These are phyloP conservation scores for Pichia sp. DNA, from an alignment of 1,139 yeast genomes.

Conservation along the genomic window DNA sequence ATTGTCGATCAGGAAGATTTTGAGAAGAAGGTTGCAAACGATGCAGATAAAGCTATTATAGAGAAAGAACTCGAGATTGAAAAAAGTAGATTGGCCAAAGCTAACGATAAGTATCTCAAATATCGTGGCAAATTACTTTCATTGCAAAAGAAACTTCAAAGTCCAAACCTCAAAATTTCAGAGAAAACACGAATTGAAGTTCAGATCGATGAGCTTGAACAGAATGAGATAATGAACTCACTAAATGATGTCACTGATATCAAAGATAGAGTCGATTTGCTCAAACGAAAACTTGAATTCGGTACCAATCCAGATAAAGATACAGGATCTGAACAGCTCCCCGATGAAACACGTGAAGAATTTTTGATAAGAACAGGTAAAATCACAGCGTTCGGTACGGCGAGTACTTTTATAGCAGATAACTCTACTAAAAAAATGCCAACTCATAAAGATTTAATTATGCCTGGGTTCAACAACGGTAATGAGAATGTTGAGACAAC, in stretches of 20 bases:
- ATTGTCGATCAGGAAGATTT: conserved; percentile 70
- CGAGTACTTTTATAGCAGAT: conserved; percentile 43
- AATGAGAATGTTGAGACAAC: conserved; percentile 8
- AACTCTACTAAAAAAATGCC: conserved; percentile 21
- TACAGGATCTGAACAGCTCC: conserved; percentile 29
- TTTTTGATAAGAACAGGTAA: conserved; percentile 82
- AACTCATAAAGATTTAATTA: conserved; percentile 35
- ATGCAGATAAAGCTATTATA: conserved; percentile 58
- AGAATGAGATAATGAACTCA: conserved; percentile 46
- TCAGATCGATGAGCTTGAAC: conserved; percentile 48
- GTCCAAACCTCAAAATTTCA: conserved; percentile 37
- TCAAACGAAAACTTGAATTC: conserved; percentile 12
- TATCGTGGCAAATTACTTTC: conserved; percentile 23
- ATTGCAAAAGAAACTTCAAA: conserved; percentile 7
- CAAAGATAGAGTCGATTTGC: conserved; percentile 39
- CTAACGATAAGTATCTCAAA: conserved; percentile 41
- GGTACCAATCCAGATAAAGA: background rate
- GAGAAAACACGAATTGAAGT: conserved; percentile 48
- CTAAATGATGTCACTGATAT: conserved; percentile 64
- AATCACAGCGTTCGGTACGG: conserved; percentile 86
- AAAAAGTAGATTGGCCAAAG: conserved; percentile 60
- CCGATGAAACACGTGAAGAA: conserved; percentile 73
- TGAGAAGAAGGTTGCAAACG: conserved; percentile 60
- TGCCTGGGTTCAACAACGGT: conserved; percentile 34
- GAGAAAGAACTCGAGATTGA: conserved; percentile 68